Percentiles rank a stretch among this genome's conserved stretches.
These are phyloP conservation scores for Linnemannia exigua DNA, from an alignment of 192 early-diverging fungal genomes.

Conservation along the genomic window DNA sequence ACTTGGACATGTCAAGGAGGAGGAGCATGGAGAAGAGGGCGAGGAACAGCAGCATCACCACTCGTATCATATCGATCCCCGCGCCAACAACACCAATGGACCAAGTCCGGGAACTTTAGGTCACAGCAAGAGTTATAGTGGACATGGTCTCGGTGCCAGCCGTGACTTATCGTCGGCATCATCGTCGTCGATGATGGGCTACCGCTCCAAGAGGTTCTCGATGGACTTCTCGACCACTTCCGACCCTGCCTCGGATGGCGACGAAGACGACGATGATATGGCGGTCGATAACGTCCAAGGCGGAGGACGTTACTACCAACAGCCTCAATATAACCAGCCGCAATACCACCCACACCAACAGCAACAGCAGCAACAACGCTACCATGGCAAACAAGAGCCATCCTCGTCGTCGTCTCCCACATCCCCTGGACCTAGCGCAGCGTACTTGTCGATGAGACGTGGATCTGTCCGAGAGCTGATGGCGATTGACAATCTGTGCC, in stretches of 20 bases:
- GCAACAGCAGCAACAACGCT: background rate
- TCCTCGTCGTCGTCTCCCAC: background rate
- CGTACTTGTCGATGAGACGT: slow-evolving; percentile 38
- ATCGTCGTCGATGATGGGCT: background rate
- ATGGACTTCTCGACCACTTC: slow-evolving; percentile 42
- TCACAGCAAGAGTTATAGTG: slow-evolving; percentile 40
- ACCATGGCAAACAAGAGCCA: background rate
- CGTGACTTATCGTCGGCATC: slow-evolving; percentile 11
- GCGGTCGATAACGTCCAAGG: slow-evolving; percentile 3
- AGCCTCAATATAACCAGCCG: background rate
- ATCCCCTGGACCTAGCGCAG: slow-evolving; percentile 14
- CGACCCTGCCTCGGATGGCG: slow-evolving; percentile 34
- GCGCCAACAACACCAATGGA: slow-evolving; percentile 10
- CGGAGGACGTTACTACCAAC: background rate
- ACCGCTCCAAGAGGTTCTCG: slow-evolving; percentile 36
- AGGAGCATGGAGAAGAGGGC: slow-evolving; percentile 39
- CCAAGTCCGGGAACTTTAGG: background rate
- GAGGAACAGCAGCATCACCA: slow-evolving; percentile 24
- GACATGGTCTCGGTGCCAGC: background rate
- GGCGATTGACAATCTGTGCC: slow-evolving; percentile 51
- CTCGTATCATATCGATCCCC: slow-evolving; percentile 45
- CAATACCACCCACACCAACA: background rate
- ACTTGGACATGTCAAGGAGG: slow-evolving; percentile 47
- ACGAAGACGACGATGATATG: slow-evolving; percentile 38
- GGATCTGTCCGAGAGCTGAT: slow-evolving; percentile 51